A percentile compares a stretch with the other conserved stretches of the same genome.
phyloP scores from a whole-genome alignment of 2,329 filamentous ascomycete species.

The Byssochlamys sp. region DNA sequence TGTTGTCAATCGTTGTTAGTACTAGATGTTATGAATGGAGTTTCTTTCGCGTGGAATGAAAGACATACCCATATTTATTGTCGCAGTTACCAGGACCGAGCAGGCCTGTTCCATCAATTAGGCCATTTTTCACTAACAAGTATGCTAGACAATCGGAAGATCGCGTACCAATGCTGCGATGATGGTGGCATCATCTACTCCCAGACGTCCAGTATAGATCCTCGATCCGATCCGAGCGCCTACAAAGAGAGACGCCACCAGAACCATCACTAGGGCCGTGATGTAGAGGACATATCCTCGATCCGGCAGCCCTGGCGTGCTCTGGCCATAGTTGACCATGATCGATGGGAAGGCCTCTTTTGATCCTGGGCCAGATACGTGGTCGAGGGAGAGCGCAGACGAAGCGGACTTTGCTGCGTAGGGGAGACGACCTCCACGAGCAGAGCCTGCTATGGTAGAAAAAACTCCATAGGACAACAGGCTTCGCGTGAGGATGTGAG shows the following conservation, averaged over 20 bases:
- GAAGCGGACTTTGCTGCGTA: neutral
- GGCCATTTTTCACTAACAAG: neutral
- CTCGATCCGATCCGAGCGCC: neutral
- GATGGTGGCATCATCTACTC: conserved; percentile 1
- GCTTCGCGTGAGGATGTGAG: neutral
- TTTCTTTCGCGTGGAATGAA: neutral
- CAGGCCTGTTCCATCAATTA: neutral
- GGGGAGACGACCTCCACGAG: neutral
- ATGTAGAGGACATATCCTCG: conserved; percentile 2
- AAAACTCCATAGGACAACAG: neutral
- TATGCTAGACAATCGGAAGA: neutral
- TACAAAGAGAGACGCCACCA: conserved; percentile 2
- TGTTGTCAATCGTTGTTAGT: neutral
- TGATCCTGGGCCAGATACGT: no score
- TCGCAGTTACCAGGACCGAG: conserved; percentile 1
- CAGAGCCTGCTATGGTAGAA: neutral
- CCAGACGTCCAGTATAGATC: neutral
- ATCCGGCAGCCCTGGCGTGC: neutral
- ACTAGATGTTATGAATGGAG: neutral
- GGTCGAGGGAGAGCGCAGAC: no score
- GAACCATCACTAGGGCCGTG: conserved; percentile 3
- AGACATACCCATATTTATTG: conserved; percentile 2
- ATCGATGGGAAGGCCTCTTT: neutral
- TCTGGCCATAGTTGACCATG: conserved; percentile 4
- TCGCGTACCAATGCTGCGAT: neutral